A percentile compares a stretch with the other conserved stretches of the same genome.
phyloP scores from a whole-genome alignment of 441 rosid genomes.

The Arabidopsis lyrata region DNA sequence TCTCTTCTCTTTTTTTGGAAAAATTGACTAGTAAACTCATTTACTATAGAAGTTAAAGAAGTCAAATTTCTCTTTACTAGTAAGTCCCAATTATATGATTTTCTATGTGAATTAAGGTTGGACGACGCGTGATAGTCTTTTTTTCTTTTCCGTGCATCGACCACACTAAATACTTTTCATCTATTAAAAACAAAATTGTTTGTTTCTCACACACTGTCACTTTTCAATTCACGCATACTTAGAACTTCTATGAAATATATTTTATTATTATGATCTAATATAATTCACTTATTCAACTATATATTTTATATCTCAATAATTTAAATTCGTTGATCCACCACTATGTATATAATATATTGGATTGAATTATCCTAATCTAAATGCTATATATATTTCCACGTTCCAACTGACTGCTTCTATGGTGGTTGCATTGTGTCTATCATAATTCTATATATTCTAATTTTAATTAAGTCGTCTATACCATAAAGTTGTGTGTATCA shows the following conservation, averaged over 20 bases:
- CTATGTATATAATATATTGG: neutral
- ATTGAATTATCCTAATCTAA: neutral
- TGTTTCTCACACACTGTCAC: neutral
- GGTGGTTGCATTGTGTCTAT: slow-evolving; percentile 17
- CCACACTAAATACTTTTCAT: neutral
- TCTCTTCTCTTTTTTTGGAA: no score
- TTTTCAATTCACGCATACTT: neutral
- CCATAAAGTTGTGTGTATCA: neutral
- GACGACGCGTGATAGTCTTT: neutral
- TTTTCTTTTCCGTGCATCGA: neutral
- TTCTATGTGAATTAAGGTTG: neutral
- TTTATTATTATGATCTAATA: neutral
- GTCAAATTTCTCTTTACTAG: neutral
- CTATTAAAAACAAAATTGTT: neutral
- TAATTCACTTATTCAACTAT: neutral
- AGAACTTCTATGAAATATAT: neutral
- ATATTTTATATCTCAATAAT: neutral
- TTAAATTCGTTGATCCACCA: neutral
- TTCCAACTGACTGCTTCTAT: neutral
- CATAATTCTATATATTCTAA: neutral
- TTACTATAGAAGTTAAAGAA: neutral
- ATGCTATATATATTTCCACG: neutral
- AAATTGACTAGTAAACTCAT: no score
- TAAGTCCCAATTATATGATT: neutral
- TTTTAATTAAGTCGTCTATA: neutral